phyloP scores from a whole-genome alignment of 1,284 basidiomycete genomes.

The Prillingera fragicola region DNA sequence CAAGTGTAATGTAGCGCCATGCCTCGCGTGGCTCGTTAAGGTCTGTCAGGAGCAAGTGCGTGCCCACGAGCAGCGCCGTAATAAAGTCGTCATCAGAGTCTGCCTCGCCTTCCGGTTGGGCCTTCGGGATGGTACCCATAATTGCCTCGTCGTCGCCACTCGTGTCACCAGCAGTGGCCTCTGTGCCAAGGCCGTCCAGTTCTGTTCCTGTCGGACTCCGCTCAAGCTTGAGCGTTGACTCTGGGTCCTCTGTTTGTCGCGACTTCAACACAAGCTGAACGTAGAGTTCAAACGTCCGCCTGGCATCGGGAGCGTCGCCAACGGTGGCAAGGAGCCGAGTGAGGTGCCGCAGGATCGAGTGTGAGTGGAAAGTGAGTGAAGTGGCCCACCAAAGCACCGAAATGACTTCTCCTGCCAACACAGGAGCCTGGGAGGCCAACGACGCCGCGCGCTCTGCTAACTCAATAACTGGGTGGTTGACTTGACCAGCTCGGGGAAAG shows the following conservation, averaged over 20 bases:
- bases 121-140: slow-evolving; percentile 26
- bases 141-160: background rate
- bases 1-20: slow-evolving; percentile 43
- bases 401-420: slow-evolving; percentile 19
- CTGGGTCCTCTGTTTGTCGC: slow-evolving; percentile 55
- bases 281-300: slow-evolving; percentile 71
- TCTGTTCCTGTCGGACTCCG: slow-evolving; percentile 22
- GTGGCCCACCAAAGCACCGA: slow-evolving; percentile 87
- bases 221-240: slow-evolving; percentile 45
- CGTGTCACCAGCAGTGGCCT: slow-evolving; percentile 3
- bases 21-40: slow-evolving; percentile 42
- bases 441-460: slow-evolving; percentile 76
- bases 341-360: slow-evolving; percentile 74
- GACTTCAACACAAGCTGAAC: slow-evolving; percentile 76
- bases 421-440: slow-evolving; percentile 61
- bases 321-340: slow-evolving; percentile 62
- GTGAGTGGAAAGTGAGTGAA: slow-evolving; percentile 83
- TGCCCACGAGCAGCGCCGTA: slow-evolving; percentile 64
- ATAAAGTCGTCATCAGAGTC: slow-evolving; percentile 68
- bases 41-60: slow-evolving; percentile 61
- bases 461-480: slow-evolving; percentile 72
- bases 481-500: slow-evolving; percentile 79
- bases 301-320: slow-evolving; percentile 63
- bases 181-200: slow-evolving; percentile 24
- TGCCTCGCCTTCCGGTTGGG: slow-evolving; percentile 26